These are phyloP conservation scores for Orbilia blumenaviensis DNA, from an alignment of 2,329 filamentous ascomycete genomes.

Conservation along the genomic window DNA sequence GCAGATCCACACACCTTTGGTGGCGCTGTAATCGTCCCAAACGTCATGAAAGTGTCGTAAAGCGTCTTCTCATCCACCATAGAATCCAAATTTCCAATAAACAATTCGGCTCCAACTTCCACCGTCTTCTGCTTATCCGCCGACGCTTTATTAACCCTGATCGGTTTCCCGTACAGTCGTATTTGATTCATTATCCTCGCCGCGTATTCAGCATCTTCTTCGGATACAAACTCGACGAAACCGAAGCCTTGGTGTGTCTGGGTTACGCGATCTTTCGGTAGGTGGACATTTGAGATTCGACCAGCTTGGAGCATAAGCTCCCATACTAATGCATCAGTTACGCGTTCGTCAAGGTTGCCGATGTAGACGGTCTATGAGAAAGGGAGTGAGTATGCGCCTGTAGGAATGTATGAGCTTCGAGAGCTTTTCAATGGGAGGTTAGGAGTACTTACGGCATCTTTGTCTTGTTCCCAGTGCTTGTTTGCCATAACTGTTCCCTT, in stretches of 20 bases:
- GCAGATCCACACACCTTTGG: slow-evolving; percentile 75
- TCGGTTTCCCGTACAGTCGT: slow-evolving; percentile 88
- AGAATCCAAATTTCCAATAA: slow-evolving; percentile 92
- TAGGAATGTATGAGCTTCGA: slow-evolving; percentile 26
- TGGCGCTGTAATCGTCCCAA: slow-evolving; percentile 81
- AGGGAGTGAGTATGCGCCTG: slow-evolving; percentile 71
- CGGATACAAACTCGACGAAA: slow-evolving; percentile 97
- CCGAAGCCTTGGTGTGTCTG: slow-evolving; percentile 97
- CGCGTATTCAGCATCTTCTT: slow-evolving; percentile 95
- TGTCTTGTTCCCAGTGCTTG: slow-evolving; percentile 71
- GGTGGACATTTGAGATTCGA: slow-evolving; percentile 95
- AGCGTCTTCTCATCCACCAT: slow-evolving; percentile 96
- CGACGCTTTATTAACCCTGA: slow-evolving; percentile 92
- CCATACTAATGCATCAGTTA: slow-evolving; percentile 88
- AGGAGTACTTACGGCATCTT: slow-evolving; percentile 55
- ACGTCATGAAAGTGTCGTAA: slow-evolving; percentile 93
- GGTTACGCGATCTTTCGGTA: slow-evolving; percentile 97
- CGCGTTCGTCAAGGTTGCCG: slow-evolving; percentile 97
- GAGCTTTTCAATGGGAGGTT: background rate
- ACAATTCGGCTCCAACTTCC: slow-evolving; percentile 95
- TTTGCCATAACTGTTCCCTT: slow-evolving; percentile 34
- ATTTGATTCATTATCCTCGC: slow-evolving; percentile 97
- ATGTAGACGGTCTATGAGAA: slow-evolving; percentile 81
- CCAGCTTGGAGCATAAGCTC: slow-evolving; percentile 98
- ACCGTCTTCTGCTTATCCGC: slow-evolving; percentile 94